Evolutionary conservation across 78 protist species (phyloP), one percentile per base, ranked within the genome.

Genomic region (Dictyostelium capitatum): DNA sequence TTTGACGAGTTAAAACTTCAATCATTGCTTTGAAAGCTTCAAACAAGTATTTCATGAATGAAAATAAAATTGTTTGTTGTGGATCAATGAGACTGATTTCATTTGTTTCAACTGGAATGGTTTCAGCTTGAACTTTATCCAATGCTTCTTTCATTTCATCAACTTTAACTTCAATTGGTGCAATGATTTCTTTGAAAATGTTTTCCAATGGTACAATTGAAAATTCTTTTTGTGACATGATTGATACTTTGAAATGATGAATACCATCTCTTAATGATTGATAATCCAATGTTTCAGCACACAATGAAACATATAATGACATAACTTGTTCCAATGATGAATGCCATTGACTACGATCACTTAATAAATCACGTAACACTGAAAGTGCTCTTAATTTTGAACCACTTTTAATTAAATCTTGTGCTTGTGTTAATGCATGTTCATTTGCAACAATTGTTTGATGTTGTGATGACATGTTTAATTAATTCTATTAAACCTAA

Each of bases 191-290:
- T 12, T n/a, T 53, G 19, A 94, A 74, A 54, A 94, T 83, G 57
- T 37, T 72, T 62, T 94, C 96, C 28, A 87, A 54, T 48, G 93
- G 85, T 1, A 59, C 57, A 14, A 53, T 23, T 51, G 74, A 80
- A 87, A 73, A 79, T 17, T 91, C 85, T 47, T 78, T 82, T 75
- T 94, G 96, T 32, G 75, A 57, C 48, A 72, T 85, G 19, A 87
- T 28, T n/a, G 84, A 77, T 8, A 57, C 80, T 82, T 87, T 84
- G 72, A 69, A 94, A 28, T 94, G 96, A 64, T 64, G 83, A 25
- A 94, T 56, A 77, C 94, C 96, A 81, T 94, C 96, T 85, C 67
- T 91, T 30, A 87, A 54, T 43, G 50, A 70, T 47, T 43, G 70
- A 57, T 54, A 79, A 70, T 77, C 79, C 65, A 80, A 80, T 47